Evolutionary conservation across 495 filamentous ascomycete genomes (phyloP).

Genomic region (Friedmanniomyces simplex): DNA sequence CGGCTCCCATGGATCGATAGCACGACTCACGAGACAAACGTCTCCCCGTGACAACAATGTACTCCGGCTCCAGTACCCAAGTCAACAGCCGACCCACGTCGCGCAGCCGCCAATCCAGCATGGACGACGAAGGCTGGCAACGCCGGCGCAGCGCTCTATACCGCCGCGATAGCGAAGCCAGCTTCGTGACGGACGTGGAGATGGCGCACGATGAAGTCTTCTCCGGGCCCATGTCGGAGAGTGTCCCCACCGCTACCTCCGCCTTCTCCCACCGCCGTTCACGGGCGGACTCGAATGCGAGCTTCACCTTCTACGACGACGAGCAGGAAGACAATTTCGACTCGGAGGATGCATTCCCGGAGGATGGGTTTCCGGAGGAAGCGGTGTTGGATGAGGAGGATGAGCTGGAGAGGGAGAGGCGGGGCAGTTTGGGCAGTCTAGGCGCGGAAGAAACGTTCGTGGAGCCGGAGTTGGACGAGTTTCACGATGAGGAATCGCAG

Average conservation of each 20-base stretch:
- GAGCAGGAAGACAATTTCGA: conserved; percentile 42
- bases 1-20: not conserved
- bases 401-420: conserved; percentile 27
- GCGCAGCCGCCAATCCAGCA: not conserved
- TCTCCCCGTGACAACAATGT: not conserved
- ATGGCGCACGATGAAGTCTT: conserved; percentile 98
- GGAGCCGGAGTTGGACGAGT: conserved; percentile 7
- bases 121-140: conserved; percentile 4
- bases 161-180: conserved; percentile 11
- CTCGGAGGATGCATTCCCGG: conserved; percentile 43
- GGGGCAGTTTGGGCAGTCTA: not conserved
- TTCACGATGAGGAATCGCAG: not conserved
- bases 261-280: conserved; percentile 71
- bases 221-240: conserved; percentile 87
- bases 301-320: conserved; percentile 74
- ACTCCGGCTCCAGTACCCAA: not conserved
- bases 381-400: conserved; percentile 5
- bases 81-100: not conserved
- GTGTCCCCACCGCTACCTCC: conserved; percentile 78
- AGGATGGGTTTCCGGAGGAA: conserved; percentile 24
- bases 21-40: not conserved
- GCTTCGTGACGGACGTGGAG: conserved; percentile 85
- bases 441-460: conserved; percentile 8
- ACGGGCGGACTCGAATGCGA: conserved; percentile 72
- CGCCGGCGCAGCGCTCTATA: conserved; percentile 6